Evolutionary conservation across 2,329 filamentous ascomycete species (phyloP), one percentile per base, ranked within the genome.

Genomic region (Diplodia intermedia): DNA sequence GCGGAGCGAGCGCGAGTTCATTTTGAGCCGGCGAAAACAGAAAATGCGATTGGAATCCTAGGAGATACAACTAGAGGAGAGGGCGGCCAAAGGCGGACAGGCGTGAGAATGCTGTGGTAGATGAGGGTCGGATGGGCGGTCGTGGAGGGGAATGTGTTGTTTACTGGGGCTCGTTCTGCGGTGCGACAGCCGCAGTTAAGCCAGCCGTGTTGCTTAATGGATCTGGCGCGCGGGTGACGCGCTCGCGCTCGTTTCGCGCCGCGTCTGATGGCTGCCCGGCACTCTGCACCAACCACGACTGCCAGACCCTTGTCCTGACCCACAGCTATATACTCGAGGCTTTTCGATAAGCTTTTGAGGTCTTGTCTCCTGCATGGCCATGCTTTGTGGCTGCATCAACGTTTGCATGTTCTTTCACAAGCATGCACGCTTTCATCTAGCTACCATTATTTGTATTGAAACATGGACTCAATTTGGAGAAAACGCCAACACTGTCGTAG

Each of bases 1-100:
- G 68, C 86, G 86, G 55, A 89, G 75, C 29, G 83, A 80, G 62
- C 81, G 81, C 7, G 82, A 80, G 73, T 83, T 83, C 83, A 63
- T 63, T 33, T 11, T 33, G 38, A 15, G 60, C 12, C 26, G 15
- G 43, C 26, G 36, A 31, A 50, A 20, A n/a, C 7, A 36, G 43
- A 36, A 20, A 31, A 31, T n/a, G 18, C 15, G 53, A 33, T 31
- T 18, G 43, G 31, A 50, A 26, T 29, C 26, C 18, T 50, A 62
- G 43, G 57, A 62, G 57, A 23, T 20, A 23, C 43, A 43, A 23
- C 9, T 14, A 40, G 18, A 12, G 15, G 38, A 33, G 29, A 23
- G n/a, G n/a, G 57, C 18, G 18, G 15, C 38, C 15, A 4, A 47
- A 40, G 56, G 15, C 18, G 26, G 47, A 14, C 18, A 26, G 43